A percentile compares a stretch with the other conserved stretches of the same genome.
Evolutionary conservation across 192 early-diverging fungal species (phyloP).

Genomic region (Gryganskiella cystojenkinii): DNA sequence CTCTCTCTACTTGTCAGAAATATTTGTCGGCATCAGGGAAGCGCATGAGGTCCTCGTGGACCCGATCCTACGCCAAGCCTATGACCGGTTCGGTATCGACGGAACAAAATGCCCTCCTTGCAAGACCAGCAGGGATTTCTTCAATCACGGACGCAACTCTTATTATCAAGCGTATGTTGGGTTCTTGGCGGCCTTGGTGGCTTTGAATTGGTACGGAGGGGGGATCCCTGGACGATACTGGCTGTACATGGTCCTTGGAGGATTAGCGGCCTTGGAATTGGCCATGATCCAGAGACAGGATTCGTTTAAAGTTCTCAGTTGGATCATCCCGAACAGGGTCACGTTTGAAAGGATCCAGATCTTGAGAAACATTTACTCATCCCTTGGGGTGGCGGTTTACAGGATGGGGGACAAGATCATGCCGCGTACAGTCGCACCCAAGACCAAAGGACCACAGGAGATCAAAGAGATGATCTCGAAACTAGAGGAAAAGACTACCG

Average conservation of each 20-base stretch:
- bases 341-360: conserved; percentile 14
- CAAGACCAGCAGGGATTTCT: conserved; percentile 18
- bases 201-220: not conserved
- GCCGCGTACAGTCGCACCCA: not conserved
- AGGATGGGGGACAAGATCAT: not conserved
- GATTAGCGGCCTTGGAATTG: not conserved
- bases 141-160: not conserved
- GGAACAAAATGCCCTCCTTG: not conserved
- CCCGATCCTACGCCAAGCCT: conserved; percentile 3
- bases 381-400: not conserved
- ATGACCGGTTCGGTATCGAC: conserved; percentile 15
- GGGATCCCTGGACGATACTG: conserved; percentile 16
- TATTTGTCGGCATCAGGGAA: conserved; percentile 14
- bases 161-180: not conserved
- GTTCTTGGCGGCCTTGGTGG: not conserved
- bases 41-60: conserved; percentile 20
- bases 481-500: too few relatives aligned
- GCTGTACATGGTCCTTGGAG: not conserved
- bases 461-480: too few relatives aligned
- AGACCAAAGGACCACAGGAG: too few relatives aligned
- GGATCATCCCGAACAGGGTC: conserved; percentile 2
- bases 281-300: conserved; percentile 1
- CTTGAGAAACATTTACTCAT: not conserved
- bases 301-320: not conserved
- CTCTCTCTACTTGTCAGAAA: conserved; percentile 1